Percentiles rank a stretch among this genome's conserved stretches.
phyloP scores from a whole-genome alignment of 176 grass and related monocot genomes.

The barley (Hordeum vulgare) region MorexV3_pseudomolecules_assembly NC_058520.1:452540586-452541085 shows the following conservation, averaged over 20 bases:
- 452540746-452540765: background rate
- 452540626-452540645: background rate
- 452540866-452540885: constrained; percentile 82
- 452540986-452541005: too few relatives aligned
- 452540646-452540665: background rate
- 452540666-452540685: background rate
- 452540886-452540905: constrained; percentile 30
- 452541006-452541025: background rate
- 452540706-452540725: background rate
- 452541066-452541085: background rate
- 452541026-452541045: background rate
- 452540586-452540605: too few relatives aligned
- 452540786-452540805: background rate
- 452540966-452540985: background rate
- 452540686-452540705: background rate
- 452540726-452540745: background rate
- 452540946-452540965: background rate
- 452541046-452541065: background rate
- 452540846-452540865: constrained; percentile 62
- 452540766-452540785: background rate
- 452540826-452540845: constrained; percentile 22
- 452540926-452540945: background rate
- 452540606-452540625: background rate
- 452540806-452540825: background rate
- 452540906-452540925: constrained; percentile 14